Evolutionary conservation across 768 basidiomycete species (phyloP).

Genomic region (Trametes cingulata): DNA sequence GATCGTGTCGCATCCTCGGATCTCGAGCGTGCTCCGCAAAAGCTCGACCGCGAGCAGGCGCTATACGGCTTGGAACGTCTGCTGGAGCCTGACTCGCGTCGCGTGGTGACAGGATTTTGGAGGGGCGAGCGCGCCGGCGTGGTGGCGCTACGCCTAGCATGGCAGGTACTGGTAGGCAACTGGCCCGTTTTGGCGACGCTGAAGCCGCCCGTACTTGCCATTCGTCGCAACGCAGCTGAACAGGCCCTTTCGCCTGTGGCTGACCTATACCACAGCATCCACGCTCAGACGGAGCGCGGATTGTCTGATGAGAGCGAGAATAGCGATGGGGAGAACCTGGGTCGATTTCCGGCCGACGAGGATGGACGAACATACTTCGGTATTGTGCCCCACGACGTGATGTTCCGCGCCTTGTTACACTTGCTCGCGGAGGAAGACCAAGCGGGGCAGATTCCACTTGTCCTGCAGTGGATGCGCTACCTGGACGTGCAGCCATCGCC

Average conservation of each 20-base stretch:
- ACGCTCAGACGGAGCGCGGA: not conserved
- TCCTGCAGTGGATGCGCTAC: constrained; percentile 73
- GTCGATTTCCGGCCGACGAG: constrained; percentile 8
- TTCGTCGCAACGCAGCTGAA: constrained; percentile 30
- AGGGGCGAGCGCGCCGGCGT: constrained; percentile 26
- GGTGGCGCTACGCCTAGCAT: constrained; percentile 29
- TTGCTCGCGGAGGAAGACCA: constrained; percentile 54
- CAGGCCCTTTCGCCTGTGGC: constrained; percentile 29
- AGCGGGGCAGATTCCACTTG: constrained; percentile 62
- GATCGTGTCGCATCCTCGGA: constrained; percentile 9
- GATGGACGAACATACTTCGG: constrained; percentile 14
- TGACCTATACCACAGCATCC: constrained; percentile 34
- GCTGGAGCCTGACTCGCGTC: constrained; percentile 29
- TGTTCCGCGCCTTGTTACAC: constrained; percentile 60
- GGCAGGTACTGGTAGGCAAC: constrained; percentile 45
- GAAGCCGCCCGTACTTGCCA: constrained; percentile 39
- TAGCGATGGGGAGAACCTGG: not conserved
- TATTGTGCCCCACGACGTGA: constrained; percentile 50
- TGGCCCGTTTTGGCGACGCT: constrained; percentile 45
- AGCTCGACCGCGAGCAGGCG: constrained; percentile 29
- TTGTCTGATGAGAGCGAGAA: not conserved
- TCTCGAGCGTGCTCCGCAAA: constrained; percentile 9
- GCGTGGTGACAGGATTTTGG: constrained; percentile 32
- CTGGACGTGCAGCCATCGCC: constrained; percentile 53
- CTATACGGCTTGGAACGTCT: constrained; percentile 31